Percentiles rank a stretch among this genome's conserved stretches.
phyloP scores from a whole-genome alignment of 257 asterid species.

The Forsythia suspensa region DNA sequence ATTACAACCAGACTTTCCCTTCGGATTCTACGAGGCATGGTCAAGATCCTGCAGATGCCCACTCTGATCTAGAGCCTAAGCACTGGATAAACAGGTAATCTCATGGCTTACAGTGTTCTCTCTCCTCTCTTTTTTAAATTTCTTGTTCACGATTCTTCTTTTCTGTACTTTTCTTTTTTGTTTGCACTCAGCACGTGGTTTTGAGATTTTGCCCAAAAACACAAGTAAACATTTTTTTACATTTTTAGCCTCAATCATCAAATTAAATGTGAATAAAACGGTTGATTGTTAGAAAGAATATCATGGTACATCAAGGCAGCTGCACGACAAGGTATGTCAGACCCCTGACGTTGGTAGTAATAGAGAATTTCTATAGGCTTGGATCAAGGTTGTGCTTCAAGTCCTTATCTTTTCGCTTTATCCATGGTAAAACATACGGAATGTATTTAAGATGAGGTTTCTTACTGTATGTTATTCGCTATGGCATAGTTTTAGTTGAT shows the following conservation, averaged over 20 bases:
- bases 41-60: constrained; percentile 53
- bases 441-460: neutral
- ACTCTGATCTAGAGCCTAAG: constrained; percentile 52
- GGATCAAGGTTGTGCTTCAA: neutral
- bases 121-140: neutral
- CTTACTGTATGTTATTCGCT: neutral
- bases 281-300: neutral
- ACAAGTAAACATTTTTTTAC: neutral
- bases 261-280: neutral
- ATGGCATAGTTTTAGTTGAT: neutral
- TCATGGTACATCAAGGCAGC: neutral
- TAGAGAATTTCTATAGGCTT: neutral
- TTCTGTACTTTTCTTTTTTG: neutral
- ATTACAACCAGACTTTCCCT: constrained; percentile 54
- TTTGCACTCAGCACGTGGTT: neutral
- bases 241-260: neutral
- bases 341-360: neutral
- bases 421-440: neutral
- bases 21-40: constrained; percentile 63
- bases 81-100: constrained; percentile 73
- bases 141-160: neutral
- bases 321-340: neutral
- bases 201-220: neutral
- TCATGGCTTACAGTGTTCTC: constrained; percentile 8
- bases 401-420: neutral